Base-by-base conservation (phyloP, 805 yeast genomes). In the Dipodascopsis tothii region DNA sequence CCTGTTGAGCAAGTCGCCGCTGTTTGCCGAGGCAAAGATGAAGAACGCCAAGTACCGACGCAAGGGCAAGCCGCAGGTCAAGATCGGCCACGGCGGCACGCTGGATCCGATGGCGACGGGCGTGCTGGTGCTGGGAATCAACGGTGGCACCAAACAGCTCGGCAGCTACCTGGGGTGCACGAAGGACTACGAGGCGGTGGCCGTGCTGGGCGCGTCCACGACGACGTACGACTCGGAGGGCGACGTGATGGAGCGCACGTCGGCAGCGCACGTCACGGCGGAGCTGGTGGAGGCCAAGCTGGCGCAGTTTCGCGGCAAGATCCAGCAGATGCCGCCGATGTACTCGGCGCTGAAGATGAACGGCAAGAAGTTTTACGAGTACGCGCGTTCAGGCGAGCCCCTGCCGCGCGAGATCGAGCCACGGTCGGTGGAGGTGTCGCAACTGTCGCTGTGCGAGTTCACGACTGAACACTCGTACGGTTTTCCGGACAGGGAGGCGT, bases 31-130 rank as follows among this genome's bases (percentile, higher is more conserved):
- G 32, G 65, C 60, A 18, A 78, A 79, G 39, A 60, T 82, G 40
- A 66, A 72, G 20, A 68, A 69, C 35, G 70, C 75, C 48, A 65
- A 69, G 25, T 70, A 70, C 35, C 59, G 71, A 14, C 39, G 40
- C 20, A 59, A 65, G 38, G 41, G 44, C 14, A 21, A 40, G 34
- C 49, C 48, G 21, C 71, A 73, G 55, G 78, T 88, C 27, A 92
- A 92, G 58, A 81, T 90, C 70, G 99, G 99, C 1, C 99, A 92
- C 62, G 99, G 98, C 17, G 99, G 99, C 6, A 92, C 99, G 0
- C 68, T 92, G 32, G 99, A 92, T 58, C 96, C 97, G 0, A 65
- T 84, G 35, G 99, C 99, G 0, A 79, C 87, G n/a, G 99, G 99
- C 7, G 88, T 90, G 1, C 63, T 68, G 27, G 90, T 94, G 1